A percentile compares a stretch with the other conserved stretches of the same genome.
phyloP scores from a whole-genome alignment of 306 rosid species.

The Casuarina cunninghamiana region DNA sequence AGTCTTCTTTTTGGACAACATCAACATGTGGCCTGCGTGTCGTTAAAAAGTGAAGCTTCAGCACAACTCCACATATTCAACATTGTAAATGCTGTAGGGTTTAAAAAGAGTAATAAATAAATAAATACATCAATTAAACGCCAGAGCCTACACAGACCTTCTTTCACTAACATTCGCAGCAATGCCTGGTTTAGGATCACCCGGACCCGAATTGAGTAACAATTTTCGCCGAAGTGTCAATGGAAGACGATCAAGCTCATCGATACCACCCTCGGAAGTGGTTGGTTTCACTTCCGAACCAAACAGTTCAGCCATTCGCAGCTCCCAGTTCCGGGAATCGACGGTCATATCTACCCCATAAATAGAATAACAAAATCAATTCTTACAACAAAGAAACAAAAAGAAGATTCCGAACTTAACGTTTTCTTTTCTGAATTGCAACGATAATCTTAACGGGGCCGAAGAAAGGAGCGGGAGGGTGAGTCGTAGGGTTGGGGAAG shows the following conservation, averaged over 20 bases:
- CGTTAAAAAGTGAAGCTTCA: conserved; percentile 3
- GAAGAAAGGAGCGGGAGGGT: neutral
- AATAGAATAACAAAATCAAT: neutral
- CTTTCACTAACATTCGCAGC: conserved; percentile 17
- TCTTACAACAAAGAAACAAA: neutral
- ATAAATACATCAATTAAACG: neutral
- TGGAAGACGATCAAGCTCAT: conserved; percentile 47
- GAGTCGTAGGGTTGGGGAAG: neutral
- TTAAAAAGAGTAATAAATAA: neutral
- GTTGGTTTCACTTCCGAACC: conserved; percentile 7
- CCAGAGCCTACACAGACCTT: conserved; percentile 10
- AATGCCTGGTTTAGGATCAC: conserved; percentile 4
- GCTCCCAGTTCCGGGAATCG: neutral
- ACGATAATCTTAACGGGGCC: neutral
- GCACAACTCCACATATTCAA: neutral
- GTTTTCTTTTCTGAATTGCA: neutral
- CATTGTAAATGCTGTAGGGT: neutral
- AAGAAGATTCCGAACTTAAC: conserved; percentile 3
- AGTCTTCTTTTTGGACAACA: conserved; percentile 28
- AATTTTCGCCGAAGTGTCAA: conserved; percentile 34
- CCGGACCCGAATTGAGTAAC: conserved; percentile 1
- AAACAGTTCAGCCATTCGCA: conserved; percentile 24
- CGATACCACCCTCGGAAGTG: conserved; percentile 7
- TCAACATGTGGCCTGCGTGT: conserved; percentile 20
- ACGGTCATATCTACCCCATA: neutral